Evolutionary conservation across 2,329 filamentous ascomycete genomes (phyloP).

Genomic region (Lachnellula subtilissima): DNA sequence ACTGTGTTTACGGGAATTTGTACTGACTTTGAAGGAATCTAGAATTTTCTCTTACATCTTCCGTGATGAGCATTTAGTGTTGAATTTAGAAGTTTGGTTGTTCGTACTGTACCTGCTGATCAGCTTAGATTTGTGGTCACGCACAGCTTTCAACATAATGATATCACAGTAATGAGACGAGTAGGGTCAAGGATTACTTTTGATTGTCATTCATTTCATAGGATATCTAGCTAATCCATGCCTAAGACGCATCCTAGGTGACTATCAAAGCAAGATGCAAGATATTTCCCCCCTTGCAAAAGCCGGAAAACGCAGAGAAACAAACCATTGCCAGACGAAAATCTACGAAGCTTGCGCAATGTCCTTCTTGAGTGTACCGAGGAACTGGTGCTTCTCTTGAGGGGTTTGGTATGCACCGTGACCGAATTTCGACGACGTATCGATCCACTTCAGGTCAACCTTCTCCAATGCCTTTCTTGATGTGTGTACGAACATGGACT

Average conservation of each 20-base stretch:
- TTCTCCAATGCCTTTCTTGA: slow-evolving; percentile 95
- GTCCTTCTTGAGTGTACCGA: slow-evolving; percentile 99
- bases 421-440: slow-evolving; percentile 99
- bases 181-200: too few relatives aligned
- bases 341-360: slow-evolving; percentile 52
- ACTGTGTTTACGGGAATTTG: neutral
- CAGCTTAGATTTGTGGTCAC: too few relatives aligned
- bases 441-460: slow-evolving; percentile 99
- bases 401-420: slow-evolving; percentile 99
- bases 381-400: slow-evolving; percentile 94
- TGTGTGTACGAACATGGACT: slow-evolving; percentile 97
- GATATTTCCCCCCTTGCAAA: slow-evolving; percentile 22
- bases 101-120: too few relatives aligned
- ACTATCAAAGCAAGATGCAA: slow-evolving; percentile 26
- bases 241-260: slow-evolving; percentile 13
- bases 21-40: slow-evolving; percentile 13
- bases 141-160: too few relatives aligned
- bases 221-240: slow-evolving; percentile 26
- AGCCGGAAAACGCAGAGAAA: slow-evolving; percentile 23
- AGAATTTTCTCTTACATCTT: too few relatives aligned
- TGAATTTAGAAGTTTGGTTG: too few relatives aligned
- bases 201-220: slow-evolving; percentile 19
- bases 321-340: slow-evolving; percentile 31
- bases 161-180: too few relatives aligned
- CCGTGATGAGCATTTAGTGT: too few relatives aligned